Conservation (phyloP, 768 basidiomycete genomes). For the Suillus cothurnatus region DNA sequence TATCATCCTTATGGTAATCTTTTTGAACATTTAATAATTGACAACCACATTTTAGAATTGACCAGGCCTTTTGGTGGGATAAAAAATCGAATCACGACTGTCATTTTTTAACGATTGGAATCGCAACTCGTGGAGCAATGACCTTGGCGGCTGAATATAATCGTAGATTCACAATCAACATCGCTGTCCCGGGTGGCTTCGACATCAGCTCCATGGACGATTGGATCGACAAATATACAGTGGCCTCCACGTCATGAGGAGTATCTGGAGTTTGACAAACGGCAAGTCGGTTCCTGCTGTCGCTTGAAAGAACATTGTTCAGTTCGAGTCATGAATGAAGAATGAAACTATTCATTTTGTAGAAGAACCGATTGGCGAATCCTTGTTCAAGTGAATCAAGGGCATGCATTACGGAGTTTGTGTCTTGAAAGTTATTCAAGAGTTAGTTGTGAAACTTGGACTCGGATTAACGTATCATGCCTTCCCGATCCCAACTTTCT, state of each 20-base stretch:
- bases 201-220: not conserved
- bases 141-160: too few species aligned
- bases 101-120: too few species aligned
- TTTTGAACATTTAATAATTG: too few species aligned
- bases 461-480: not conserved
- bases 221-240: not conserved
- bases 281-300: too few species aligned
- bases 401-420: not conserved
- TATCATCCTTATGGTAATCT: too few species aligned
- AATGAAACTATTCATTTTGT: not conserved
- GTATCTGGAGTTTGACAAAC: not conserved
- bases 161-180: not conserved
- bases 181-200: too few species aligned
- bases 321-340: not conserved
- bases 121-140: too few species aligned
- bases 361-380: not conserved
- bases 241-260: too few species aligned
- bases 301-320: not conserved
- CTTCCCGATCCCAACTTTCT: not conserved
- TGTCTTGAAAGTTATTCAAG: not conserved
- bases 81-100: too few species aligned
- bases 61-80: too few species aligned
- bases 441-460: not conserved
- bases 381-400: not conserved
- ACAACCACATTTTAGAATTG: too few species aligned